phyloP scores from a whole-genome alignment of 2,329 filamentous ascomycete species.

The Neurospora crassa region DNA sequence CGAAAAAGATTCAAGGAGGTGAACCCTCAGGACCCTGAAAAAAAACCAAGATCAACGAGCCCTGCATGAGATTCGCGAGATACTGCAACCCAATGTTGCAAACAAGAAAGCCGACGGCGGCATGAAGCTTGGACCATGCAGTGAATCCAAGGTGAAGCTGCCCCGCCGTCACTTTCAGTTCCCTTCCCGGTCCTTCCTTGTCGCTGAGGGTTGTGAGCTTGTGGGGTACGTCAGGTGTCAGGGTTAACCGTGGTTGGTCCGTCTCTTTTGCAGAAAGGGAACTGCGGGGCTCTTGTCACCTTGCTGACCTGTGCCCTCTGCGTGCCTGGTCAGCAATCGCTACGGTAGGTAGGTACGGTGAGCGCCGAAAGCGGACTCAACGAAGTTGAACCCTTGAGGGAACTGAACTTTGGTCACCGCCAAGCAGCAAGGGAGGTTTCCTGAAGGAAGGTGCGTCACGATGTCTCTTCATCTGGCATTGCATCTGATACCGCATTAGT shows the following conservation, averaged over 20 bases:
- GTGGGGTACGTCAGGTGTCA: background rate
- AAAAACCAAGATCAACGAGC: background rate
- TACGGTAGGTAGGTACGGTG: background rate
- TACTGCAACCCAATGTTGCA: background rate
- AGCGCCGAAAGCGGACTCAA: background rate
- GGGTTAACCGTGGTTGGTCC: background rate
- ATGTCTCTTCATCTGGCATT: background rate
- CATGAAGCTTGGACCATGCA: background rate
- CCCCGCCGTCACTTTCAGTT: background rate
- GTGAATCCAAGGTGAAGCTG: background rate
- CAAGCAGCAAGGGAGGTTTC: background rate
- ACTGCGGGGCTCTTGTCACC: background rate
- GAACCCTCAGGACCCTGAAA: background rate
- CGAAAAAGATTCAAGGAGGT: background rate
- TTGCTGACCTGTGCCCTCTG: background rate
- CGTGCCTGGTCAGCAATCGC: background rate
- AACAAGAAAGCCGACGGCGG: background rate
- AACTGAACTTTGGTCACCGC: background rate
- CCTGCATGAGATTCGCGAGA: background rate
- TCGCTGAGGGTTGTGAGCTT: background rate
- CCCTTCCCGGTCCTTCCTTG: no score
- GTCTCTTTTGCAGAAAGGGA: background rate
- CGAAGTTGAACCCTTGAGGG: no score
- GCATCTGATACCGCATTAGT: background rate
- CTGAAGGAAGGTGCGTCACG: background rate